Evolutionary conservation across 2,329 filamentous ascomycete species (phyloP).

Genomic region (Proliferodiscus dingleyae): DNA sequence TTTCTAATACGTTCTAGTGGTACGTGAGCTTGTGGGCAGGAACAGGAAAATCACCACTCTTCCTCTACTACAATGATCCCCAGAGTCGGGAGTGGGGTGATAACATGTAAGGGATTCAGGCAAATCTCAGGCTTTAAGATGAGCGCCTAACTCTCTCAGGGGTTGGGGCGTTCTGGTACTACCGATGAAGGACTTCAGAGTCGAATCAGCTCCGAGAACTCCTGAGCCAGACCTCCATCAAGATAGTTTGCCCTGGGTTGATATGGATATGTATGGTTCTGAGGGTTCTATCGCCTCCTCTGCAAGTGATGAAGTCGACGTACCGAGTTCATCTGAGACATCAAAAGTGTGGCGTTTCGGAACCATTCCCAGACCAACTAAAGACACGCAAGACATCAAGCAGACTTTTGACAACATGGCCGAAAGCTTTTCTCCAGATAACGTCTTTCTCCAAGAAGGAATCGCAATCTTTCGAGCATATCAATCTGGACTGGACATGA

Average conservation of each 20-base stretch:
- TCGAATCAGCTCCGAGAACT: conserved; percentile 5
- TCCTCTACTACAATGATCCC: neutral
- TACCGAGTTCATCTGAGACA: no score
- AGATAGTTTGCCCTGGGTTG: no score
- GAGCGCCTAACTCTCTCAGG: no score
- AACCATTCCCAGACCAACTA: no score
- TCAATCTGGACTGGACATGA: neutral
- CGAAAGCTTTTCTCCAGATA: neutral
- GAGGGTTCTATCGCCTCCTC: no score
- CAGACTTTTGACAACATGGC: no score
- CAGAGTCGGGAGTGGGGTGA: neutral
- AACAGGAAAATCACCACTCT: neutral
- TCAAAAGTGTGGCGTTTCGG: no score
- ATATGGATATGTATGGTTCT: no score
- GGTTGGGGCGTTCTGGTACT: conserved; percentile 23
- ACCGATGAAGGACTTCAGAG: conserved; percentile 19
- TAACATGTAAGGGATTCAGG: no score
- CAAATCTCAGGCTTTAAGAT: no score
- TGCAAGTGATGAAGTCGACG: no score
- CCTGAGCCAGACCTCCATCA: conserved; percentile 5
- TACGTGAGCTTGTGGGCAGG: neutral
- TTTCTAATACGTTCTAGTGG: neutral
- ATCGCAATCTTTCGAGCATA: neutral
- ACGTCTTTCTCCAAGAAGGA: neutral
- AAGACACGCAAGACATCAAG: no score